Conservation (phyloP, 164 flowering plant genomes). For the Stephania yunnanensis region DNA sequence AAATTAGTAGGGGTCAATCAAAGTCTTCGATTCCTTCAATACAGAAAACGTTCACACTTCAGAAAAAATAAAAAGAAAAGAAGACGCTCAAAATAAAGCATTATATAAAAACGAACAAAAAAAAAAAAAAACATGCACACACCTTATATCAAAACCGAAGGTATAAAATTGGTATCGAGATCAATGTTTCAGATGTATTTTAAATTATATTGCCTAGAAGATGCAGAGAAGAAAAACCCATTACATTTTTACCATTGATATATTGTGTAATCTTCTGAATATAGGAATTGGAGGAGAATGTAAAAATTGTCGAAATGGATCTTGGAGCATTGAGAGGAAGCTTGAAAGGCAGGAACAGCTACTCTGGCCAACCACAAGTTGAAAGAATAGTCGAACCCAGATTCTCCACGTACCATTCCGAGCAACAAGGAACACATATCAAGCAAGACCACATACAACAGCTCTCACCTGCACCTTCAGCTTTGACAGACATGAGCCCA, state of each 20-base stretch:
- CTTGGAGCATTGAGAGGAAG: slow-evolving; percentile 43
- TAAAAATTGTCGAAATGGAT: slow-evolving; percentile 89
- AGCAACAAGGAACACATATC: slow-evolving; percentile 15
- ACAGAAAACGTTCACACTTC: too few species aligned
- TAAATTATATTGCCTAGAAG: too few species aligned
- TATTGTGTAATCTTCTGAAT: slow-evolving; percentile 9
- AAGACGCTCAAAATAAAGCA: too few species aligned
- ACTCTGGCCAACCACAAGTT: slow-evolving; percentile 30
- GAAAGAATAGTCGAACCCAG: slow-evolving; percentile 41
- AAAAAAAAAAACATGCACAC: too few species aligned
- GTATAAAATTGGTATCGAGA: background rate
- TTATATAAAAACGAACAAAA: too few species aligned
- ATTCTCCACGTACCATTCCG: slow-evolving; percentile 34
- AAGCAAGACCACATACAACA: slow-evolving; percentile 43
- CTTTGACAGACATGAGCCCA: slow-evolving; percentile 67
- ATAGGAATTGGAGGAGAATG: slow-evolving; percentile 77
- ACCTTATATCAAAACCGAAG: background rate
- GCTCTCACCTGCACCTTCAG: slow-evolving; percentile 68
- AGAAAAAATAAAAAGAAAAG: too few species aligned
- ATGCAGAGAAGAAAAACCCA: too few species aligned
- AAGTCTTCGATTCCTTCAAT: too few species aligned
- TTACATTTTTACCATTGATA: too few species aligned
- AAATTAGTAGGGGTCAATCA: background rate
- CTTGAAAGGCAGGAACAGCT: slow-evolving; percentile 51
- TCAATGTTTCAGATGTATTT: too few species aligned